Evolutionary conservation across 192 early-diverging fungal species (phyloP), one percentile per base, ranked within the genome.

Genomic region (Helicostylum pulchrum): DNA sequence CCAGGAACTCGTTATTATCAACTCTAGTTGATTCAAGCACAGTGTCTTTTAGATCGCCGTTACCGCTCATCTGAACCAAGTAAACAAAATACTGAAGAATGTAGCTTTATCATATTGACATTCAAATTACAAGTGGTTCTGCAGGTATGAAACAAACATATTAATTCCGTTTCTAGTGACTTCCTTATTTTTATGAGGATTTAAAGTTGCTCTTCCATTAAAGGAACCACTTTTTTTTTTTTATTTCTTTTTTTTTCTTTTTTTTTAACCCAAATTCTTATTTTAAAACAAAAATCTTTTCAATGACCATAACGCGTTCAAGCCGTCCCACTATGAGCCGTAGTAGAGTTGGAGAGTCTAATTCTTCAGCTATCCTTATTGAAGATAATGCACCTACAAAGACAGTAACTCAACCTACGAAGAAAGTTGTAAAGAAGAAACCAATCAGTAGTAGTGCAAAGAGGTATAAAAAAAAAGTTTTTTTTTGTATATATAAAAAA

Each of bases 391-490:
- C 47, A 21, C 44, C 14, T 42, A 36, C 66, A n/a, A 39, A 48
- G 42, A 43, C 30, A 21, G 17, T 31, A 34, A 21, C 60, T 55
- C 15, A 50, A 20, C 23, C 49, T 19, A 3, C 36, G 12, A 59
- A 58, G 31, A 68, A 45, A 20, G 14, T 12, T 23, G 30, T 43
- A 34, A 72, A 61, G 34, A 66, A 67, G 39, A 72, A 72, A 60
- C 52, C 30, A 10, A 79, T 83, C 20, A 86, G 81, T 59, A 83
- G 83, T 58, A 86, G 85, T 53, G 85, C 85, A 45, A 86, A 83
- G 71, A 70, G 83, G 83, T 80, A 76, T 72, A 66, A 49, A 36
- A 26, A 74, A n/a, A 30, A 48, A 53, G 42, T 53, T 39, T 39
- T 39, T 26, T 26, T 26, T 26, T 26, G 50, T 63, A 61, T 60